Evolutionary conservation across 2,329 filamentous ascomycete species (phyloP), one percentile per base, ranked within the genome.

Genomic region (Malbranchea cinnamomea): DNA sequence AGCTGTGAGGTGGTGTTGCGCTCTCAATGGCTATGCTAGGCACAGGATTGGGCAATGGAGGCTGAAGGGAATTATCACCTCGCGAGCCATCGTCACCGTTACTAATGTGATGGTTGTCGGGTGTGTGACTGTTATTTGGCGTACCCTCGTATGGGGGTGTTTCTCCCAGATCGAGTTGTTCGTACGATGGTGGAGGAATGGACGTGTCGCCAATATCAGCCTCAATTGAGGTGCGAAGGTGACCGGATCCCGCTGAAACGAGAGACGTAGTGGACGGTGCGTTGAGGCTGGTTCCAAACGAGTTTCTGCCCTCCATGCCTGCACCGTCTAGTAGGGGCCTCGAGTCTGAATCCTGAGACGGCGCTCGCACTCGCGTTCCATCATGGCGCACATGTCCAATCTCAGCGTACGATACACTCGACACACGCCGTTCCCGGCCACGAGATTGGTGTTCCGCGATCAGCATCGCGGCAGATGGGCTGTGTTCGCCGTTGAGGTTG

Each of bases 311-410:
- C 6, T 34, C 35, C 14, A 44, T 43, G 6, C 45, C 49, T 6
- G 53, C 50, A 21, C 51, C 47, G 18, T 50, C 49, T 9, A 65
- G 45, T 2, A 65, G 46, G 3, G 60, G 60, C n/a, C 52, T 52
- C 23, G 54, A 51, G 38, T 65, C 61, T 1, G 61, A 63, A 28
- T 63, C 59, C 19, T 51, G 48, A 15, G 60, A 63, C 33, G 54
- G 53, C 10, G 57, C 54, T 28, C 60, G 57, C 21, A 65, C 38
- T n/a, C 61, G 53, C 2, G 57, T 59, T 3, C 61, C 61, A 38
- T 65, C 61, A 32, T 64, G 61, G 28, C 61, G 53, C 11, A 63
- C 61, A 38, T 58, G 54, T 7, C 61, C 61, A 12, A 65, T 37
- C 4, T 54, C 56, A 4, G 56, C 60, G 37, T 65, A 65, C 21